phyloP scores from a whole-genome alignment of 257 asterid species.

The Nicotiana obtusifolia region DNA sequence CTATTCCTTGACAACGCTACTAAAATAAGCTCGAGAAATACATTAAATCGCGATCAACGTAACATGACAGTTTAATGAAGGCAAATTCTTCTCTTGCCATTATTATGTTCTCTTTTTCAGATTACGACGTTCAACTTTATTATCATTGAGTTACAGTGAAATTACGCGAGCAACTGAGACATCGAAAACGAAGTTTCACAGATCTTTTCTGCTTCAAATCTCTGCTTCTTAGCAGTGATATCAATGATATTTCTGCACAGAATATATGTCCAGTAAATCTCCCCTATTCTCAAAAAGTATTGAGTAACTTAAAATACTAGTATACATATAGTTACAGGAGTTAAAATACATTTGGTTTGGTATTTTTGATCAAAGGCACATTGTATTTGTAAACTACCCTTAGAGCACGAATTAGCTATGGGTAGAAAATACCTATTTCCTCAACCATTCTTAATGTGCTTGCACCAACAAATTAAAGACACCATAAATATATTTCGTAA shows the following conservation, averaged over 20 bases:
- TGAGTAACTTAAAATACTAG: background rate
- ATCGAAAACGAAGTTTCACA: conserved; percentile 3
- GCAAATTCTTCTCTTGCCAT: background rate
- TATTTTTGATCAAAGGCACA: background rate
- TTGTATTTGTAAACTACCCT: background rate
- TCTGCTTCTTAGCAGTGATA: background rate
- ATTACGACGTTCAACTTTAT: background rate
- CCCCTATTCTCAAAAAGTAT: background rate
- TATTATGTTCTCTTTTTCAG: background rate
- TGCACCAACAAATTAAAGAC: too few species aligned
- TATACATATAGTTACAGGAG: background rate
- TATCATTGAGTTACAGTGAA: background rate
- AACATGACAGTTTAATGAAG: background rate
- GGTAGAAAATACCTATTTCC: too few species aligned
- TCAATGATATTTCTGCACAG: background rate
- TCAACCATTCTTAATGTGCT: too few species aligned
- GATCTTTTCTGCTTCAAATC: conserved; percentile 4
- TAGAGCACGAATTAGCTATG: background rate
- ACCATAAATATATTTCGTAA: too few species aligned
- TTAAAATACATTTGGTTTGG: background rate
- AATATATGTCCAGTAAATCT: background rate
- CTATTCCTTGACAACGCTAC: background rate
- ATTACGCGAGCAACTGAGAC: background rate
- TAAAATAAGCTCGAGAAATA: background rate
- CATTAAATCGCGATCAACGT: background rate